Percentiles rank a stretch among this genome's conserved stretches.
phyloP scores from a whole-genome alignment of 108 stramenopile species.

The Cyclotella atomus region DNA sequence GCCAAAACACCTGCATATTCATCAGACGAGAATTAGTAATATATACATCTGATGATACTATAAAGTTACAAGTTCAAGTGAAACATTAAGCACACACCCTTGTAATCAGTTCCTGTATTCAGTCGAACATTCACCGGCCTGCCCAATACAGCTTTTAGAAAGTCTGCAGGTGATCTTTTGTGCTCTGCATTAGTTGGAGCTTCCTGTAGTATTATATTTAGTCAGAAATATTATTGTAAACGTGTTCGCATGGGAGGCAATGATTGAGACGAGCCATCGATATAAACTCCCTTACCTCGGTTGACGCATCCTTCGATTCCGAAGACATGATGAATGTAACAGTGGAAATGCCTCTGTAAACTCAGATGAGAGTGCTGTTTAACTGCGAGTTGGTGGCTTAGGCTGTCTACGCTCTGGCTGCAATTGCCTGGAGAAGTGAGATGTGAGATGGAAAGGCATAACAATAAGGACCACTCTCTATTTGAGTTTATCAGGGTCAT shows the following conservation, averaged over 20 bases:
- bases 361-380: not conserved
- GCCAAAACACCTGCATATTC: constrained; percentile 83
- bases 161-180: constrained; percentile 86
- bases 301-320: constrained; percentile 2
- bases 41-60: too few species aligned
- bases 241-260: too few species aligned
- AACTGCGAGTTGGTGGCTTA: too few species aligned
- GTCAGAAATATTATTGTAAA: not conserved
- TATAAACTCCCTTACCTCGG: constrained; percentile 12
- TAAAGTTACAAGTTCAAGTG: too few species aligned
- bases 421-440: too few species aligned
- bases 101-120: constrained; percentile 96
- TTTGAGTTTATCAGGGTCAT: too few species aligned
- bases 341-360: not conserved
- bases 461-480: too few species aligned
- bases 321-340: constrained; percentile 1
- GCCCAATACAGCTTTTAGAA: constrained; percentile 90
- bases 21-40: not conserved
- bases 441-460: too few species aligned
- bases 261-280: too few species aligned
- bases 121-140: constrained; percentile 95
- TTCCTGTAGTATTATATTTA: not conserved
- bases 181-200: constrained; percentile 13
- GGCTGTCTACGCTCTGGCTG: too few species aligned
- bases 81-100: constrained; percentile 77